Conservation (phyloP, 352 stramenopile species). For the Phytophthora sansomeana region DNA sequence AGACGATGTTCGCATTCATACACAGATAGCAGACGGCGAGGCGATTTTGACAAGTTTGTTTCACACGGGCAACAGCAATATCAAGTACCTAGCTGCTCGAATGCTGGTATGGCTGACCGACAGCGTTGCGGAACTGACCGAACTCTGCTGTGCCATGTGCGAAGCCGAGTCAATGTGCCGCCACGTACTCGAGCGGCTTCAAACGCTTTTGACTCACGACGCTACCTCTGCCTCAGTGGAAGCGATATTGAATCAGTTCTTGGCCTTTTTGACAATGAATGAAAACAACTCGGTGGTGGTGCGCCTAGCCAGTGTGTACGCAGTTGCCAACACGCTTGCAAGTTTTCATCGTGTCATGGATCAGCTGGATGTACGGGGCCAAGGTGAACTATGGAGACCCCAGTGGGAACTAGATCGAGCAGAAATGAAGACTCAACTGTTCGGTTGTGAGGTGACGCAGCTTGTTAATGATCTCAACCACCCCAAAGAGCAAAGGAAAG, state of each 20-base stretch:
- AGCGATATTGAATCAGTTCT: not conserved
- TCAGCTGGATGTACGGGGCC: not conserved
- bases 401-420: conserved; percentile 1
- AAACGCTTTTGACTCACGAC: not conserved
- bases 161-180: conserved; percentile 6
- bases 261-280: conserved; percentile 4
- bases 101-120: not conserved
- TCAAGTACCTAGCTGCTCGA: not conserved
- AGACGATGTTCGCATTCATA: not conserved
- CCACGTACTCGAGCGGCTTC: conserved; percentile 3
- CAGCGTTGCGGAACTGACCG: not conserved
- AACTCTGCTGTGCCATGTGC: not conserved
- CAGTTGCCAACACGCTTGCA: not conserved
- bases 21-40: not conserved
- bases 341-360: conserved; percentile 10
- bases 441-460: not conserved
- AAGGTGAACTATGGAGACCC: not conserved
- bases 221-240: not conserved
- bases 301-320: not conserved
- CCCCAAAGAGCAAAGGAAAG: not conserved
- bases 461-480: not conserved
- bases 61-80: not conserved
- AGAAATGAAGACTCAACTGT: conserved; percentile 7
- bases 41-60: not conserved
- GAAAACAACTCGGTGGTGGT: not conserved